Percentiles rank a stretch among this genome's conserved stretches.
Evolutionary conservation across 2,329 filamentous ascomycete species (phyloP).

Genomic region (Ophiostoma populinum): DNA sequence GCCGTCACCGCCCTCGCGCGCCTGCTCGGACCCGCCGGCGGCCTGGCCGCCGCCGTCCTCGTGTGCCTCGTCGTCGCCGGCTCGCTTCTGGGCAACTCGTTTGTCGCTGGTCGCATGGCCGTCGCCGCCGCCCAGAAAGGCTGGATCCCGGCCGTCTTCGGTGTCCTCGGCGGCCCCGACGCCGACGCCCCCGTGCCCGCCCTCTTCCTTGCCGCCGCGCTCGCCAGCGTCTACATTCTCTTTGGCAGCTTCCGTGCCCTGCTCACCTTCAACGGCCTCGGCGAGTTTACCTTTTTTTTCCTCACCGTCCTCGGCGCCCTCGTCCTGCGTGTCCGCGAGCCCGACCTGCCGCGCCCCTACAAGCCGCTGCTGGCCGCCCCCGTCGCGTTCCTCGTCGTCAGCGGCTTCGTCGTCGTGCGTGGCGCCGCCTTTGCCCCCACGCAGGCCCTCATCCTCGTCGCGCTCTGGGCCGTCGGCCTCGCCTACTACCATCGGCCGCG

Average conservation of each 20-base stretch:
- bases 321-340: slow-evolving; percentile 38
- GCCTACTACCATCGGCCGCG: slow-evolving; percentile 20
- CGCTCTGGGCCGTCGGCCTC: slow-evolving; percentile 30
- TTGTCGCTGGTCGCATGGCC: slow-evolving; percentile 42
- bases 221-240: slow-evolving; percentile 39
- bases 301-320: slow-evolving; percentile 41
- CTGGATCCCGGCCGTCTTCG: slow-evolving; percentile 31
- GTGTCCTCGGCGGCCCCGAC: slow-evolving; percentile 22
- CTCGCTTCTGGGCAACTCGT: slow-evolving; percentile 44
- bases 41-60: slow-evolving; percentile 34
- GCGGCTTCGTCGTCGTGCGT: slow-evolving; percentile 39
- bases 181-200: slow-evolving; percentile 36
- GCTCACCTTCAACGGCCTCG: slow-evolving; percentile 40
- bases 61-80: slow-evolving; percentile 45
- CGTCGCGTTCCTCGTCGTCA: slow-evolving; percentile 35
- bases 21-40: slow-evolving; percentile 35
- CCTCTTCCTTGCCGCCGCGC: slow-evolving; percentile 28
- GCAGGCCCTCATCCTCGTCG: slow-evolving; percentile 33
- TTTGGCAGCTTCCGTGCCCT: slow-evolving; percentile 43
- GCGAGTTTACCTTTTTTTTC: slow-evolving; percentile 48
- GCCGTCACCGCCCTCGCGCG: slow-evolving; percentile 41
- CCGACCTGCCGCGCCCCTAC: slow-evolving; percentile 35
- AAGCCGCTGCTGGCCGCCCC: slow-evolving; percentile 34
- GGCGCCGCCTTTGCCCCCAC: slow-evolving; percentile 41
- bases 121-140: slow-evolving; percentile 36